Evolutionary conservation across 805 yeast species (phyloP), one percentile per base, ranked within the genome.

Genomic region (Clavispora carvajalis): DNA sequence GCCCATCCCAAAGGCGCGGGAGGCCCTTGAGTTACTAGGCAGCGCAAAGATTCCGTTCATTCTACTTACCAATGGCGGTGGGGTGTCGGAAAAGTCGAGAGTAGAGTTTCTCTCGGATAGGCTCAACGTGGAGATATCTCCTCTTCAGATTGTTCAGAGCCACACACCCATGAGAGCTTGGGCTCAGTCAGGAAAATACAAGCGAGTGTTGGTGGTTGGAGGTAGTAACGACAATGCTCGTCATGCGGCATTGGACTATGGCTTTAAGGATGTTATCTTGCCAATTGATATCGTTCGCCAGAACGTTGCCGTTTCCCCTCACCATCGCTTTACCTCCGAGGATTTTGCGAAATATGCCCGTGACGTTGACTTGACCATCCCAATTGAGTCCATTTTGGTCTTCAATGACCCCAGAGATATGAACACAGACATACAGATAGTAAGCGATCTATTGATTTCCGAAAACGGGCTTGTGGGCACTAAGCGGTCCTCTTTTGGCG

Each of bases 11-110:
- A 70, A 69, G 33, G 96, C 95, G 2, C 65, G 64, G 10, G 71
- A 70, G 13, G 84, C 95, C 0, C 63, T 85, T 22, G 57, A 67
- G 35, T 57, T 76, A 13, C 65, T 90, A 34, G 66, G 80, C 33
- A 47, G 69, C 7, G 55, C 71, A 17, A 69, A 73, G 15, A 67
- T 88, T 6, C 96, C 97, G 1, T 90, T 79, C 64, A 77, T 88
- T n/a, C 57, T 90, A 31, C 69, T 90, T 57, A 89, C 96, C 7
- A 89, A 90, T 58, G 96, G 97, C 15, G 96, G 96, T 6, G 96
- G 97, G 2, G 73, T 73, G 23, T 62, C 75, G 10, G 97, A 89
- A 54, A 45, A 53, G 5, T 72, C 69, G n/a, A 67, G 95, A 33
- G 78, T 80, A 2, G 65, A 67, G 2, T 73, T 71, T 24, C 58